Evolutionary conservation across 129 eudicot genomes (phyloP).

Genomic region (Solidago caesia): DNA sequence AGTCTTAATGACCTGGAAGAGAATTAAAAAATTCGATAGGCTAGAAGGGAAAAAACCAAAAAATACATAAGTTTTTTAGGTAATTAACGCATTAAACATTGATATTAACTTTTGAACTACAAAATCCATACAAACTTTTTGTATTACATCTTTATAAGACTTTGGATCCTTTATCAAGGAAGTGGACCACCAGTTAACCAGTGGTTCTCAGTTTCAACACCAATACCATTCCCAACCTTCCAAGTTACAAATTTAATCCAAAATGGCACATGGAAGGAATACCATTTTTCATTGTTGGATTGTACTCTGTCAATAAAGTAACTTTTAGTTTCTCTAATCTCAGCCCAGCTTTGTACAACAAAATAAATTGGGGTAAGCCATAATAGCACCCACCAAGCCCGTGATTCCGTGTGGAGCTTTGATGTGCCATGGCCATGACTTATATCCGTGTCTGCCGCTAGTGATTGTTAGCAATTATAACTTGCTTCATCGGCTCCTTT

Average conservation of each 20-base stretch:
- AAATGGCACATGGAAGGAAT: not conserved
- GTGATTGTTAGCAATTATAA: not conserved
- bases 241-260: not conserved
- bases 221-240: not conserved
- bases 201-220: not conserved
- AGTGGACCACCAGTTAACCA: too few species aligned
- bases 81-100: too few species aligned
- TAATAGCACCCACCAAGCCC: slow-evolving; percentile 14
- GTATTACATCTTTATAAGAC: too few species aligned
- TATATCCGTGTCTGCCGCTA: slow-evolving; percentile 1
- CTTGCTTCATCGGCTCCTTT: slow-evolving; percentile 29
- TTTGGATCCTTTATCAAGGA: too few species aligned
- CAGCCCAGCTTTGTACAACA: slow-evolving; percentile 8
- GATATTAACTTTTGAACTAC: too few species aligned
- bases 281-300: slow-evolving; percentile 15
- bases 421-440: not conserved
- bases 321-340: slow-evolving; percentile 12
- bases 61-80: too few species aligned
- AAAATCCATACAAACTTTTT: too few species aligned
- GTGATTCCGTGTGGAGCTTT: not conserved
- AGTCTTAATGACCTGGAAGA: too few species aligned
- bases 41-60: too few species aligned
- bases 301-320: slow-evolving; percentile 7
- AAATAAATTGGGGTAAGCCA: not conserved
- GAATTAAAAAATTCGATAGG: too few species aligned